Evolutionary conservation across 192 early-diverging fungal species (phyloP).

Genomic region (Dispira simplex): DNA sequence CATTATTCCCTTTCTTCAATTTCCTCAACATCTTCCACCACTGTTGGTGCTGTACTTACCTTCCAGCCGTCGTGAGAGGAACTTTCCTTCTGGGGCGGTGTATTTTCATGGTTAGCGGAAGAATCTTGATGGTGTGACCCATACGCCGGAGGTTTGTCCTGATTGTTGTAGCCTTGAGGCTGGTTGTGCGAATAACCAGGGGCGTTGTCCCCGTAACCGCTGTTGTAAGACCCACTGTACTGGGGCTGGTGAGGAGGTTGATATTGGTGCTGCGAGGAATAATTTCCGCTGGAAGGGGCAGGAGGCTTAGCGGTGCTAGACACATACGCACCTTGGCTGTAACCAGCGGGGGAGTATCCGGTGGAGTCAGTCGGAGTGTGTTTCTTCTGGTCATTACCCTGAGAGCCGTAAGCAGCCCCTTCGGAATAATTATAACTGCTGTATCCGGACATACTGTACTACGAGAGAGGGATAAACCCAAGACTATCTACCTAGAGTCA

Average conservation of each 20-base stretch:
- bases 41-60: too few relatives aligned
- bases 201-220: constrained; percentile 1
- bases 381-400: background rate
- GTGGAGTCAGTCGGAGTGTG: constrained; percentile 1
- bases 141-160: background rate
- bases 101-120: too few relatives aligned
- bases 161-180: background rate
- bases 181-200: constrained; percentile 1
- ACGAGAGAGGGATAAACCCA: too few relatives aligned
- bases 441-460: constrained; percentile 3
- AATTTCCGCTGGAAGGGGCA: background rate
- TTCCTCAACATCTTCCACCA: too few relatives aligned
- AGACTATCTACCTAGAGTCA: too few relatives aligned
- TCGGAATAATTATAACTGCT: constrained; percentile 11
- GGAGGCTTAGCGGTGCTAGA: constrained; percentile 9
- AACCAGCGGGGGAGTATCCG: background rate
- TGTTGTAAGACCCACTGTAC: background rate
- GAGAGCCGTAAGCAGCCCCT: constrained; percentile 6
- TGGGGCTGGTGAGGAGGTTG: too few relatives aligned
- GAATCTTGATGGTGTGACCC: too few relatives aligned
- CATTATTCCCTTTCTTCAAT: too few relatives aligned
- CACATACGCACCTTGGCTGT: constrained; percentile 11
- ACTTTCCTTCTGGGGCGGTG: background rate
- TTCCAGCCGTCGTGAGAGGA: constrained; percentile 1
- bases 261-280: background rate